Evolutionary conservation across 345 rosid species (phyloP), one percentile per base, ranked within the genome.

Genomic region (Erucastrum elatum): DNA sequence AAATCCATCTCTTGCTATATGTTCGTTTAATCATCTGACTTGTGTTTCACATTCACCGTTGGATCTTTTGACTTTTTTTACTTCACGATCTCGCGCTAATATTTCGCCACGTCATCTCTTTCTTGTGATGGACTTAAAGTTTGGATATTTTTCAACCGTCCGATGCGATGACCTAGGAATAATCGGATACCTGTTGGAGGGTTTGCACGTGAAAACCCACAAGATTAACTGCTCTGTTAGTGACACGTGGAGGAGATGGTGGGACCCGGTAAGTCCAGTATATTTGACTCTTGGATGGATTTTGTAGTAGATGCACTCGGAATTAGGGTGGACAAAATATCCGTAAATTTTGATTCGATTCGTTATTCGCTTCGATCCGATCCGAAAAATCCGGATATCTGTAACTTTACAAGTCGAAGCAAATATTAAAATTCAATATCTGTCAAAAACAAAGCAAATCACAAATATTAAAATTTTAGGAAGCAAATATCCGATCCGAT

Each of bases 201-300:
- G 1, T 56, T 29, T 49, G 46, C 75, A 80, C 71, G 75, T 66
- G 77, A 69, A 4, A 16, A 12, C 71, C 73, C 88, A 84, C 88
- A 86, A 30, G 89, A 80, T 37, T 0, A 4, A 59, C 62, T 56
- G n/a, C 37, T 71, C 29, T 31, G 5, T 56, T 10, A 26, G 0
- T 10, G 75, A 81, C 87, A 85, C 89, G 86, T 88, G 72, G 67
- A 60, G 2, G 3, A 12, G 5, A 2, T 62, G 3, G 70, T 41
- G 37, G 78, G 82, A 35, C 26, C 80, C 66, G 55, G 39, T 55
- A 15, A 51, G 26, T 21, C 10, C 56, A 64, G 53, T 29, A 33
- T 17, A 10, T 29, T 33, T 53, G 8, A 31, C 77, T 64, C 27
- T 62, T 13, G 41, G 41, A 33, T 33, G 21, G 66, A 11, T 6